Base-by-base conservation (phyloP, 2,329 filamentous ascomycete genomes). In the Fusarium illudens region DNA sequence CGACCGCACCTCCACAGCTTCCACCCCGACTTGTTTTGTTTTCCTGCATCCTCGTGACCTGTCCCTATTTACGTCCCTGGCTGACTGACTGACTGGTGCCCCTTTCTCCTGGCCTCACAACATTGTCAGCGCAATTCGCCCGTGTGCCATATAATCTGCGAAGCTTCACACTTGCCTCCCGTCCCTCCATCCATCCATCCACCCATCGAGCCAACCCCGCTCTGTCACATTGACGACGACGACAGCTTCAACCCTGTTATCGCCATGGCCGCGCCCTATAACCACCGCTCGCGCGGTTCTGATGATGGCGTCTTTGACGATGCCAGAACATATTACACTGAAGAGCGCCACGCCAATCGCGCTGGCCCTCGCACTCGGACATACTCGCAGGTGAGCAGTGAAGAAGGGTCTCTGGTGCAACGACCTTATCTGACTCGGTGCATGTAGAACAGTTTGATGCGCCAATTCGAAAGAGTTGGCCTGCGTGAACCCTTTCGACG, bases 261-360 rank as follows among this genome's bases (percentile, higher is more conserved):
- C 69, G 60, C 42, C 54, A 78, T 78, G 76, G 63, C 74, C 42
- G 71, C 70, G 37, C 68, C 73, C 29, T 66, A 67, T 32, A 67
- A 72, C 63, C 75, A 76, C 66, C 75, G 68, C 61, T 36, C 71
- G 25, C 75, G 75, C 62, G 78, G 79, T 37, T 84, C 82, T 8
- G 79, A 81, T 50, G 84, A 87, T 49, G 76, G 80, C 29, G 82
- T 87, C 49, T 88, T 80, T 67, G 85, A 87, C 62, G 85, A 87
- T 78, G 86, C 86, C 61, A 83, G 82, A 73, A 88, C 86, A 22
- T 89, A 89, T 74, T 89, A 89, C 67, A 79, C 84, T 32, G 83
- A 84, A 22, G 86, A 87, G 33, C 84, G 86, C 56, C 84, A 86
- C 57, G 84, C 86, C 67, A 77, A 77, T 58, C 82, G 84, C 69